phyloP scores from a whole-genome alignment of 202 grass and related monocot genomes.

The Panicum virgatum region DNA sequence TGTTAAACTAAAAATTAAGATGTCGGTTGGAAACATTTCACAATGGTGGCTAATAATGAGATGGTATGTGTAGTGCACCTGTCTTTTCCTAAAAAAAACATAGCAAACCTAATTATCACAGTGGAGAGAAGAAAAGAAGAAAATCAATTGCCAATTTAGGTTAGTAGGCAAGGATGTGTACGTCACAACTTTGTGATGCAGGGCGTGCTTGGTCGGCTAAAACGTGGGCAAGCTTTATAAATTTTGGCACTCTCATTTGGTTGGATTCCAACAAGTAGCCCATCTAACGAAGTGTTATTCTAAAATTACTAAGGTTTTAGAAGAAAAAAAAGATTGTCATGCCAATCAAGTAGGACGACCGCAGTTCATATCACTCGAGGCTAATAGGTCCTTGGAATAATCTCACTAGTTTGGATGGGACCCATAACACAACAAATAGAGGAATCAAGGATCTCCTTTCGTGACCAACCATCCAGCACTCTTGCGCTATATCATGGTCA shows the following conservation, averaged over 20 bases:
- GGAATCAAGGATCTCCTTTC: constrained; percentile 23
- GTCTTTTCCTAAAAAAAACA: neutral
- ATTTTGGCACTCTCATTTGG: too few species aligned
- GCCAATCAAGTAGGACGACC: too few species aligned
- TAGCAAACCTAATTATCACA: neutral
- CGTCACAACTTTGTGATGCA: neutral
- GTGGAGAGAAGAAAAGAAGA: neutral
- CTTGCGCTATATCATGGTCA: neutral
- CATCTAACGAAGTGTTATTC: too few species aligned
- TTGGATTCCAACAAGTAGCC: too few species aligned
- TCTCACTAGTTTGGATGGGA: neutral
- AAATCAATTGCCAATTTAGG: neutral
- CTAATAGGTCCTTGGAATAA: constrained; percentile 16
- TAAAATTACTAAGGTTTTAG: too few species aligned
- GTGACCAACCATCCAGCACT: neutral
- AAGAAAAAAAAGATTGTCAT: too few species aligned
- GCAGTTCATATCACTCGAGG: neutral
- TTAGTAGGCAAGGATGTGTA: constrained; percentile 36
- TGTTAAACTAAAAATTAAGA: neutral
- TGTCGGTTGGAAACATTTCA: neutral
- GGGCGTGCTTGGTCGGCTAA: too few species aligned
- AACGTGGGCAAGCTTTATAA: too few species aligned
- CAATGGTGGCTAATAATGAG: neutral
- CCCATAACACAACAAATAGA: neutral
- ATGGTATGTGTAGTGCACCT: neutral